Conservation (phyloP, 768 basidiomycete species). For the Russula vinacea region DNA sequence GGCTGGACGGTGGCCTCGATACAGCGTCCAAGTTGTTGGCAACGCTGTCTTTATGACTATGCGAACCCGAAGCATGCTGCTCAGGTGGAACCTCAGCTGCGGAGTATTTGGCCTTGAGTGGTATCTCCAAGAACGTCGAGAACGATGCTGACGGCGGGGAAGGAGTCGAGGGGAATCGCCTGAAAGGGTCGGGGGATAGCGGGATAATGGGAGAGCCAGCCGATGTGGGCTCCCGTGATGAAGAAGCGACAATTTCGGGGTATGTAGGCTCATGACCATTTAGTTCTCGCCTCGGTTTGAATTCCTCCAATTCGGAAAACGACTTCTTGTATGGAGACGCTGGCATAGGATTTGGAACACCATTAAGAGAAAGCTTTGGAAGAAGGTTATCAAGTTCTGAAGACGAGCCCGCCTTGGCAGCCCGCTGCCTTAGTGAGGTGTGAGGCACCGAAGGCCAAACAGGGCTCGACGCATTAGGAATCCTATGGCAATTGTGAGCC, state of each 20-base stretch:
- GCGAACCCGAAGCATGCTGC: not conserved
- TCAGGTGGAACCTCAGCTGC: conserved; percentile 17
- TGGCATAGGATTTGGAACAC: conserved; percentile 60
- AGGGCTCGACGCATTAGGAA: not conserved
- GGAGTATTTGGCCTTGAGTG: conserved; percentile 13
- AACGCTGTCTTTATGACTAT: conserved; percentile 5
- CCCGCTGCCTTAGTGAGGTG: conserved; percentile 35
- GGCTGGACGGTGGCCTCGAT: conserved; percentile 37
- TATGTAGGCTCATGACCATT: conserved; percentile 52
- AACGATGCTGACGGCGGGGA: conserved; percentile 5
- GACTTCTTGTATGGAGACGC: conserved; percentile 38
- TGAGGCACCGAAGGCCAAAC: conserved; percentile 49
- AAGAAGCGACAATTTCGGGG: conserved; percentile 39
- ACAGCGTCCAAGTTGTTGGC: conserved; percentile 8
- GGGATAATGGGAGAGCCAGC: conserved; percentile 66
- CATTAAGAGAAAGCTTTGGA: conserved; percentile 65
- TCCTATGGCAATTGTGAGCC: conserved; percentile 14
- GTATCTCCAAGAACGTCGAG: conserved; percentile 8
- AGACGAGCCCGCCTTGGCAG: conserved; percentile 11
- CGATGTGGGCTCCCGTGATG: conserved; percentile 32
- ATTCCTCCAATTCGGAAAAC: conserved; percentile 38
- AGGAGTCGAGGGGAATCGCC: conserved; percentile 55
- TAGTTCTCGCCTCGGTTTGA: conserved; percentile 45
- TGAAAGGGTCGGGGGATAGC: conserved; percentile 81
- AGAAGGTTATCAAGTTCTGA: conserved; percentile 38